A percentile compares a stretch with the other conserved stretches of the same genome.
Evolutionary conservation across 176 grass and related monocot genomes (phyloP).

Genomic region (Eragrostis nindensis): DNA sequence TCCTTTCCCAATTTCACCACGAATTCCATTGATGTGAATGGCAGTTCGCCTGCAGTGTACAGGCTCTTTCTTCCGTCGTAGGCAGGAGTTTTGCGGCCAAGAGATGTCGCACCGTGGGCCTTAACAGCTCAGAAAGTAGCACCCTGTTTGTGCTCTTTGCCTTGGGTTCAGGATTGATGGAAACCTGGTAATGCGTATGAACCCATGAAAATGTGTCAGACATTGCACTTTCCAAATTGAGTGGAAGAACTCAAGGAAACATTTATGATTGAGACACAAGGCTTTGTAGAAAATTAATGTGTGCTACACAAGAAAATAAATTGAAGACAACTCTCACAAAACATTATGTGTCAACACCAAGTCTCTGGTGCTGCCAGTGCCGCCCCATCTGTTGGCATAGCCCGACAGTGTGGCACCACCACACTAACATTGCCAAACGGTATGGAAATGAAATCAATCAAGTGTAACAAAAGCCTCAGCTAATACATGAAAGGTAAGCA

Average conservation of each 20-base stretch:
- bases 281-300: too few species aligned
- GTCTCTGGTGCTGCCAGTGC: too few species aligned
- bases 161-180: constrained; percentile 60
- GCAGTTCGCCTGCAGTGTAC: constrained; percentile 72
- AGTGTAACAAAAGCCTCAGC: too few species aligned
- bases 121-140: constrained; percentile 47
- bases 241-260: neutral
- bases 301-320: too few species aligned
- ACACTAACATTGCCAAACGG: too few species aligned
- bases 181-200: constrained; percentile 47
- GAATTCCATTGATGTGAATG: constrained; percentile 69
- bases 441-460: too few species aligned
- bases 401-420: too few species aligned
- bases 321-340: too few species aligned
- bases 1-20: constrained; percentile 60
- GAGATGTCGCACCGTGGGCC: constrained; percentile 36
- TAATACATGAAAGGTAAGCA: too few species aligned
- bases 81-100: constrained; percentile 44
- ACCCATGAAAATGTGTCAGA: neutral
- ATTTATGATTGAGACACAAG: too few species aligned
- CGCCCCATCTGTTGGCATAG: too few species aligned
- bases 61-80: constrained; percentile 85
- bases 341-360: too few species aligned
- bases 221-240: neutral
- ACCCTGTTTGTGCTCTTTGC: constrained; percentile 59